These are phyloP conservation scores for Aotearoamyces nothofagi DNA, from an alignment of 2,329 filamentous ascomycete species.

Conservation along the genomic window DNA sequence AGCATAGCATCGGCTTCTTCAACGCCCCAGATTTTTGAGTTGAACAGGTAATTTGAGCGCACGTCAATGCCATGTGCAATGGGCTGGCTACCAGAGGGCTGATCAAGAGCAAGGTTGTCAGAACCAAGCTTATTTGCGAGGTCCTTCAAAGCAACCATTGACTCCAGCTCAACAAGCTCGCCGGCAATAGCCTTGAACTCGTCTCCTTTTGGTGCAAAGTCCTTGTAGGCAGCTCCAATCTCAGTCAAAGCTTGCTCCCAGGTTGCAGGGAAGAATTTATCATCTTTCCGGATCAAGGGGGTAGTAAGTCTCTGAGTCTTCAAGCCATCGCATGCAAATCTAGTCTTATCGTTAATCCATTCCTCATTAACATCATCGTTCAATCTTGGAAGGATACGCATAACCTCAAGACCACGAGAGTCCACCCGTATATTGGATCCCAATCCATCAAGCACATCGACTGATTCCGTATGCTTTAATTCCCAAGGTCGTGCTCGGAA, in stretches of 20 bases:
- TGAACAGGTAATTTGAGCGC: conserved; percentile 91
- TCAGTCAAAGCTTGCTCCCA: conserved; percentile 94
- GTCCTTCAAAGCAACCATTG: conserved; percentile 92
- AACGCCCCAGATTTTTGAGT: conserved; percentile 85
- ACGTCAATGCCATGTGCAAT: conserved; percentile 87
- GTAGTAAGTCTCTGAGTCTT: conserved; percentile 94
- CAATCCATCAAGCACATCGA: conserved; percentile 84
- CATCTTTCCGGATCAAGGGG: conserved; percentile 73
- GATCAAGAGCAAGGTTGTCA: conserved; percentile 88
- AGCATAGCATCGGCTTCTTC: conserved; percentile 89
- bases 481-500: conserved; percentile 97
- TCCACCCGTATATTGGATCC: conserved; percentile 94
- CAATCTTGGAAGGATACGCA: conserved; percentile 81
- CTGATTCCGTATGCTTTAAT: conserved; percentile 85
- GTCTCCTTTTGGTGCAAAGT: conserved; percentile 69
- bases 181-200: conserved; percentile 95
- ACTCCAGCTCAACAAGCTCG: conserved; percentile 81
- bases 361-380: conserved; percentile 99
- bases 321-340: conserved; percentile 91
- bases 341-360: conserved; percentile 98
- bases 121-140: conserved; percentile 92
- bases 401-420: conserved; percentile 84
- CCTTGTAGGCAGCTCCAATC: conserved; percentile 66
- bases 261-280: conserved; percentile 80
- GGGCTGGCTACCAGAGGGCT: conserved; percentile 67